phyloP scores from a whole-genome alignment of 768 basidiomycete species.

The Panellus pusillus region DNA sequence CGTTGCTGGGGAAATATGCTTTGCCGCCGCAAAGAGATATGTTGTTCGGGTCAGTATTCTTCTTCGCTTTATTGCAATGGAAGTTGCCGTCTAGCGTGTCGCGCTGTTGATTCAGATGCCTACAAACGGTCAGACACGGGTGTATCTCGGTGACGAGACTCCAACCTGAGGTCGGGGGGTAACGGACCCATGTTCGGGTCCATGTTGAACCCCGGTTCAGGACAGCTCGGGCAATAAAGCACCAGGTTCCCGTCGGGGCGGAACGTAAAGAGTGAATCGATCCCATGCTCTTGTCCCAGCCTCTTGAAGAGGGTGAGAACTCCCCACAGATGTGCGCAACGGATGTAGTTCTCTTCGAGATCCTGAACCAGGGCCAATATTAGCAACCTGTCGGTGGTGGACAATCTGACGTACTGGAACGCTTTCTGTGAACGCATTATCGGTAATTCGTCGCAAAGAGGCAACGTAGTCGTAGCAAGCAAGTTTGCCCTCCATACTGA shows the following conservation, averaged over 20 bases:
- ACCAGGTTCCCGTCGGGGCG: neutral
- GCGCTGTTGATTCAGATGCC: conserved; percentile 3
- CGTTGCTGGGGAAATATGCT: neutral
- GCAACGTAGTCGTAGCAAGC: neutral
- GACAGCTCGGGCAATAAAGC: conserved; percentile 5
- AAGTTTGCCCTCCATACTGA: neutral
- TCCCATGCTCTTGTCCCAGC: neutral
- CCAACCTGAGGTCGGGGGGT: neutral
- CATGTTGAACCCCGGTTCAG: conserved; percentile 12
- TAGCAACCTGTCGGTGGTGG: too few relatives aligned
- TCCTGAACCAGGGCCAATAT: too few relatives aligned
- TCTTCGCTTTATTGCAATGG: conserved; percentile 8
- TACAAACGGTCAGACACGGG: neutral
- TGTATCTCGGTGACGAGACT: too few relatives aligned
- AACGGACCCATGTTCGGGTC: neutral
- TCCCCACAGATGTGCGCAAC: neutral
- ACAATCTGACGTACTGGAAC: too few relatives aligned
- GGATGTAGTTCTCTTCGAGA: conserved; percentile 6
- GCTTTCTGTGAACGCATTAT: neutral
- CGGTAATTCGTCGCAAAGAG: neutral
- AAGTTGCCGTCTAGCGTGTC: conserved; percentile 1
- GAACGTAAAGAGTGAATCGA: neutral
- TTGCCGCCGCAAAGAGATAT: neutral
- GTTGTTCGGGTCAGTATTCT: conserved; percentile 1
- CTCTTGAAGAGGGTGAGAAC: neutral